Evolutionary conservation across 768 basidiomycete genomes (phyloP), one percentile per base, ranked within the genome.

Genomic region (Candolleomyces aberdarensis): DNA sequence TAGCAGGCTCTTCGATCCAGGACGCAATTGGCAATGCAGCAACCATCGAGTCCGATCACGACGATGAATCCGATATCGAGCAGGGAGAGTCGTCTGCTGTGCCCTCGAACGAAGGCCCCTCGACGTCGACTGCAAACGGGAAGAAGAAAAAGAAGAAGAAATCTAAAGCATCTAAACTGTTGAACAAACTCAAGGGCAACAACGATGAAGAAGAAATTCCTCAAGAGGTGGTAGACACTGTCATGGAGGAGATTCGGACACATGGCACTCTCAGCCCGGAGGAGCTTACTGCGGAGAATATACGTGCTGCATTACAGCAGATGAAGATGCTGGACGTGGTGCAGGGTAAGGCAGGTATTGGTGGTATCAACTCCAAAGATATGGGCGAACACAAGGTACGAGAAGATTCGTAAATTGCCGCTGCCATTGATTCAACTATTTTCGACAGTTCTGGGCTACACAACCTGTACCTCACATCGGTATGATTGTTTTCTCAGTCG

Each of bases 381-480:
- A 83, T 89, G 69, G 93, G 92, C 50, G 88, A 90, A 70, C 94
- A 97, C 70, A 96, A 96, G 80, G 95, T 93, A 65, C 57, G 79
- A 41, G 32, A 19, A 10, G 31, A 19, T n/a, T 71, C 31, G 56
- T 55, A 13, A 5, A 56, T 59, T 29, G 55, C 22, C 54, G 46
- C 36, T 36, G 36, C 36, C 36, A 36, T 36, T 36, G 36, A 7
- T 36, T 36, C 6, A 36, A 6, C 36, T 36, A 6, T 36, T 36
- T 36, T 36, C 36, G 11, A 22, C 67, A 94, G 95, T 99, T 99
- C 76, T 98, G 97, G 97, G 85, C 80, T 39, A 98, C 96, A 6
- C 97, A 99, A 73, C 97, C 97, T 3, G 97, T 99, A 7, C 91
- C 94, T n/a, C 93, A 95, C 69, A 74, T 85, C 58, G 91, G 91